phyloP scores from a whole-genome alignment of 352 stramenopile species.

The Globisporangium irregulare region DNA sequence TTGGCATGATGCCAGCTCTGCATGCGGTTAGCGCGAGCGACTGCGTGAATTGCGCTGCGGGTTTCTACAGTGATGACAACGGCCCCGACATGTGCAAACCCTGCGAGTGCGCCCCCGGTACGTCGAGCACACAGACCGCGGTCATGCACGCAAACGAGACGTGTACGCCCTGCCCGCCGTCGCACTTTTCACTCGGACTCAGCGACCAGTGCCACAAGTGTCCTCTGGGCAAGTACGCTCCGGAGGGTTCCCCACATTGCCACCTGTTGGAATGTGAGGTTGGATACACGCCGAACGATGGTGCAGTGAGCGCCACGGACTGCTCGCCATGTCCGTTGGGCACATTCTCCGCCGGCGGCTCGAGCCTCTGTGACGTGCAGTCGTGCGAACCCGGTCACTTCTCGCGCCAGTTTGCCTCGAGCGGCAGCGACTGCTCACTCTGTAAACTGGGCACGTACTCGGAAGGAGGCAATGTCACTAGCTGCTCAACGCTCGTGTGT shows the following conservation, averaged over 20 bases:
- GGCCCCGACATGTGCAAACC: constrained; percentile 44
- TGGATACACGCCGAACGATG: constrained; percentile 26
- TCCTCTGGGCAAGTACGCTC: constrained; percentile 27
- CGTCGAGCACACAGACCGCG: constrained; percentile 17
- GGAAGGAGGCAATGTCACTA: constrained; percentile 22
- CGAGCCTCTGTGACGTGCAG: constrained; percentile 22
- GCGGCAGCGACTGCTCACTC: constrained; percentile 29
- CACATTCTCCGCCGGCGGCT: constrained; percentile 29
- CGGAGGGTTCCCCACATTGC: constrained; percentile 24
- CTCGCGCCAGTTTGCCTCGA: constrained; percentile 22
- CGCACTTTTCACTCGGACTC: constrained; percentile 26
- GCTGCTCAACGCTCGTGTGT: constrained; percentile 26
- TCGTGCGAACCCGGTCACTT: constrained; percentile 29
- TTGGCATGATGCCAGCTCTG: constrained; percentile 27
- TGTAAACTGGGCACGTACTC: constrained; percentile 38
- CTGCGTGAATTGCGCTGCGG: constrained; percentile 29
- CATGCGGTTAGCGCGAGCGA: constrained; percentile 25
- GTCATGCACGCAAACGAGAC: constrained; percentile 14
- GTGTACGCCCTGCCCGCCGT: constrained; percentile 23
- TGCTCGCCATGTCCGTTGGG: constrained; percentile 33
- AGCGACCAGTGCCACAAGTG: constrained; percentile 43
- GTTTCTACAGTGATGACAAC: constrained; percentile 35
- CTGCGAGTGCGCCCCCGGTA: constrained; percentile 25
- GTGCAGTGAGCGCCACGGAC: constrained; percentile 34
- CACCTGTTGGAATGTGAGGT: constrained; percentile 26